A percentile compares a stretch with the other conserved stretches of the same genome.
phyloP scores from a whole-genome alignment of 2,329 filamentous ascomycete species.

The Alternaria gaisen region DNA sequence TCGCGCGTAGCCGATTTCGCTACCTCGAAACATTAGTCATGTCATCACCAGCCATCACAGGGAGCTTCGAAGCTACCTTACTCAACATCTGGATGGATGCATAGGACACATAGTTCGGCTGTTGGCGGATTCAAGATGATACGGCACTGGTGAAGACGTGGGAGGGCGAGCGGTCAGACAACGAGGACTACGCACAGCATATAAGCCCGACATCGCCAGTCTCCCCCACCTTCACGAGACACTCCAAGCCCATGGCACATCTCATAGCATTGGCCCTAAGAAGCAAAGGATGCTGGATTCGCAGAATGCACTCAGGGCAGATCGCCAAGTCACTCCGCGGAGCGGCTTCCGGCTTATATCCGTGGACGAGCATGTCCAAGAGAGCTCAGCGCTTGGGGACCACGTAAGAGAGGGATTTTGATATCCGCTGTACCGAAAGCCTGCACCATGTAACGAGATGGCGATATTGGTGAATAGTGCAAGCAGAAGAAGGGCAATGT shows the following conservation, averaged over 20 bases:
- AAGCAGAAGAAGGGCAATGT: background rate
- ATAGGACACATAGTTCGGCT: background rate
- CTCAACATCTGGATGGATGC: no score
- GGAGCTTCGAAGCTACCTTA: background rate
- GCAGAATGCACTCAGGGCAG: background rate
- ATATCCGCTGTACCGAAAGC: background rate
- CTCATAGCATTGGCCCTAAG: background rate
- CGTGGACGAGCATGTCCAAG: constrained; percentile 1
- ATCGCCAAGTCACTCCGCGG: constrained; percentile 1
- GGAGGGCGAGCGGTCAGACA: background rate
- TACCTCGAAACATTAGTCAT: background rate
- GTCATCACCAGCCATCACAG: background rate
- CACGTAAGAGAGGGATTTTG: background rate
- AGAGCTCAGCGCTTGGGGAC: background rate
- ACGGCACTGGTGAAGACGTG: background rate
- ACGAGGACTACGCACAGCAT: background rate
- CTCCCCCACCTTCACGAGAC: background rate
- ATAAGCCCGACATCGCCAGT: background rate
- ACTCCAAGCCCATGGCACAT: background rate
- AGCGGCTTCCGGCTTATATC: constrained; percentile 3
- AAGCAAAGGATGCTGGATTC: background rate
- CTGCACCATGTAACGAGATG: background rate
- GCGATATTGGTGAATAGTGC: no score
- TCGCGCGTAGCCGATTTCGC: background rate
- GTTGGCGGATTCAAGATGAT: background rate